Evolutionary conservation across 768 basidiomycete species (phyloP), one percentile per base, ranked within the genome.

Genomic region (Psilocybe subaeruginosa): DNA sequence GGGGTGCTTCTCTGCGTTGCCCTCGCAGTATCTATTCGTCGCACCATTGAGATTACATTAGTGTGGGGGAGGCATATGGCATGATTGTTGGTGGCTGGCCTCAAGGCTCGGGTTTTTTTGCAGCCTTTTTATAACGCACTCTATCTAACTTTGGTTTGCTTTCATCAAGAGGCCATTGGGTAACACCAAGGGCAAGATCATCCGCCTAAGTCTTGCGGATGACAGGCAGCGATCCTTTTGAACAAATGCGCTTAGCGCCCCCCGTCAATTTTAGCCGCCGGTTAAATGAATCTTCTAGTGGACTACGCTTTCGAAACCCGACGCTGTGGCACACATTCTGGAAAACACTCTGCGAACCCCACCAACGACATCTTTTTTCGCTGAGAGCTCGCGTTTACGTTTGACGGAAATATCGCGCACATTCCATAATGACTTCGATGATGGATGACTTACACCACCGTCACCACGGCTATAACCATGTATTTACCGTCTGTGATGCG

Each of bases 391-490:
- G 31, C 19, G 9, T 23, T 59, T 51, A 41, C 53, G 17, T 50
- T 35, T 17, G 31, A 60, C 46, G 53, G 59, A 43, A 55, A 49
- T 60, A 45, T 16, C 31, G 19, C 59, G 14, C 46, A 33, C 2
- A 37, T 54, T 52, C 33, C 51, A 53, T 46, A 47, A 39, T 41
- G 54, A 35, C 11, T 33, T 14, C 51, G 30, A 43, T 51, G 41
- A 53, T 43, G 43, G 50, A 53, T 43, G 30, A 59, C 43, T 43
- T 35, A 30, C 14, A 31, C 7, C 51, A 55, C 59, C 53, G 47
- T 23, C 14, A 31, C 0, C 51, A 55, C 59, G 59, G 59, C 53
- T 50, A 49, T 60, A 55, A 60, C 27, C 48, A 50, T 50, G 7
- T 14, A 31, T 46, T 12, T 39, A 16, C 23, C 37, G 17, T 48